Evolutionary conservation across 164 flowering plant genomes (phyloP).

Genomic region (Liquidambar formosana): DNA sequence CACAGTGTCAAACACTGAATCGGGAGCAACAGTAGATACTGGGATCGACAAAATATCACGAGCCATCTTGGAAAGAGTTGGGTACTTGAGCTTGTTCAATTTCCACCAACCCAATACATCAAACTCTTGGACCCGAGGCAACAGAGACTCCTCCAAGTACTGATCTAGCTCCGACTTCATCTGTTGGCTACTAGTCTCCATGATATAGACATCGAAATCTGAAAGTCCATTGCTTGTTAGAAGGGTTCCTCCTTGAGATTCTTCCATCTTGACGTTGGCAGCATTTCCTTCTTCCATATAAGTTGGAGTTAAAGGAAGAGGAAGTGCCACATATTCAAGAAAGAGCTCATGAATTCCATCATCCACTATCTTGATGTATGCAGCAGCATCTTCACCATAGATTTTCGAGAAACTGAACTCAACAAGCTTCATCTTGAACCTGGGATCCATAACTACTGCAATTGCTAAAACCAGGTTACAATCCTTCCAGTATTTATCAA

Average conservation of each 20-base stretch:
- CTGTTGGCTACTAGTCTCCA: constrained; percentile 64
- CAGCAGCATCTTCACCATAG: constrained; percentile 62
- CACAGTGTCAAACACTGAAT: constrained; percentile 51
- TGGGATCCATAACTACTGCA: constrained; percentile 88
- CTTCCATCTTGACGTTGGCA: constrained; percentile 33
- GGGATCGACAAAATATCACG: constrained; percentile 78
- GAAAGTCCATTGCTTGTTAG: constrained; percentile 47
- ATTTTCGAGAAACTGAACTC: constrained; percentile 81
- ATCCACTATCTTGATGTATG: constrained; percentile 56
- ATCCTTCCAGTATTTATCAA: constrained; percentile 74
- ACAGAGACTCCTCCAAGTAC: constrained; percentile 78
- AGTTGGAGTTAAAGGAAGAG: constrained; percentile 58
- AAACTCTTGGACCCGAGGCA: constrained; percentile 72
- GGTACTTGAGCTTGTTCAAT: constrained; percentile 70
- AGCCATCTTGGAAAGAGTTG: constrained; percentile 88
- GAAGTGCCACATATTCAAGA: constrained; percentile 63
- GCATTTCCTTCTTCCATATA: constrained; percentile 44
- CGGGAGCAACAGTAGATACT: constrained; percentile 52
- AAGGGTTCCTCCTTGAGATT: constrained; percentile 31
- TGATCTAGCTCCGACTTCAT: constrained; percentile 81
- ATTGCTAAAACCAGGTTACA: constrained; percentile 66
- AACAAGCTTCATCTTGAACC: constrained; percentile 90
- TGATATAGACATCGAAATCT: constrained; percentile 76
- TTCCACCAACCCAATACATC: constrained; percentile 94
- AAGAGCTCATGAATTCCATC: constrained; percentile 89